Evolutionary conservation across 441 rosid species (phyloP), one percentile per base, ranked within the genome.

Genomic region (Populus trichocarpa): DNA sequence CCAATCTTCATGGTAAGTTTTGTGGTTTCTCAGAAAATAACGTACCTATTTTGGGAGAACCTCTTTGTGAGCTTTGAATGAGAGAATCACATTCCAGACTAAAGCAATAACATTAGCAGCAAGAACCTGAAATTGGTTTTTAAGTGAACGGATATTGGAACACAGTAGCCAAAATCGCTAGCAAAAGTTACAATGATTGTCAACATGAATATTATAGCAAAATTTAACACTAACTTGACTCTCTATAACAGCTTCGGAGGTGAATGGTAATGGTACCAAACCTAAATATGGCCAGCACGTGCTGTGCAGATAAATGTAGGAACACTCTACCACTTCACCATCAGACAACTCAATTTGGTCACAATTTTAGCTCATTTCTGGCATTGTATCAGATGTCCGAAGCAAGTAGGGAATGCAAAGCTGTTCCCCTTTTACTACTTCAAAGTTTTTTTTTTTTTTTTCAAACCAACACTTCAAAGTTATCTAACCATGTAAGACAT

Each of bases 1-100:
- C 18, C 20, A 53, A 13, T 26, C 28, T 65, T 65, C 38, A n/a
- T n/a, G 16, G 5, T 5, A 63, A 61, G 53, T 30, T 42, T 86
- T 90, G 88, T 74, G 57, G 38, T 13, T n/a, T 66, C 40, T n/a
- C 50, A 30, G 9, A 20, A 71, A 33, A 33, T 33, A 26, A 67
- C 77, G 28, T 75, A 84, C 85, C 87, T 90, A 89, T 75, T 91
- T 93, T n/a, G 86, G 70, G 36, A 88, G 80, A 83, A 94, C 76
- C 86, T 89, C 95, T 78, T 86, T 93, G 86, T 93, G 97, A 84
- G 98, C 97, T 86, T 94, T 94, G 85, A 88, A 94, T 6, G 98
- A 94, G 76, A 94, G 90, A 71, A 94, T 94, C 78, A 91, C 97
- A 79, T 93, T 94, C 98, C 98, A 93, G 61, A 80, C 89, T 81